Evolutionary conservation across 192 early-diverging fungal species (phyloP).

Genomic region (Coemansia aciculifera): DNA sequence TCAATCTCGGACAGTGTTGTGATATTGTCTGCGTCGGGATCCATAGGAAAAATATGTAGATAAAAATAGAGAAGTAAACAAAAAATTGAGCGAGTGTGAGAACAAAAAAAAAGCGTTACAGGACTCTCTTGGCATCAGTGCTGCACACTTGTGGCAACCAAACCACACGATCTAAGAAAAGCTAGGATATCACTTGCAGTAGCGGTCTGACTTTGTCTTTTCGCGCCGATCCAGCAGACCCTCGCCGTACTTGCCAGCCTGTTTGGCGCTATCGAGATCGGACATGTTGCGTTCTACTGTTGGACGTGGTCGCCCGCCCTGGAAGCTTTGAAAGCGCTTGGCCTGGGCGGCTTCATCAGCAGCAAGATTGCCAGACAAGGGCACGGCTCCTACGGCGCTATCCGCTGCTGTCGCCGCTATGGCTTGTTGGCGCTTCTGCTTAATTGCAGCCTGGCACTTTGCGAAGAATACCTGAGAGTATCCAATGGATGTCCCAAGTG

Average conservation of each 20-base stretch:
- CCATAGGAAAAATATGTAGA: not conserved
- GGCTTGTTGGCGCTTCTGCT: not conserved
- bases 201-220: constrained; percentile 20
- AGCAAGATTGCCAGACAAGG: not conserved
- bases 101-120: not conserved
- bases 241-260: constrained; percentile 8
- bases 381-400: not conserved
- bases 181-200: constrained; percentile 12
- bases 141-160: not conserved
- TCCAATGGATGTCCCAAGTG: not conserved
- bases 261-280: not conserved
- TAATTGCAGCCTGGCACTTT: constrained; percentile 1
- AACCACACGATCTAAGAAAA: not conserved
- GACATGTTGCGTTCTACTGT: not conserved
- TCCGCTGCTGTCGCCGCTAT: not conserved
- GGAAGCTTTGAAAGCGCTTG: constrained; percentile 18
- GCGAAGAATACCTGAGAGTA: constrained; percentile 5
- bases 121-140: not conserved
- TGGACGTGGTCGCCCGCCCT: not conserved
- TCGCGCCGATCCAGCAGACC: constrained; percentile 14
- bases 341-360: not conserved
- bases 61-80: not conserved
- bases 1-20: not conserved
- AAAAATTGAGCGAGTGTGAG: not conserved
- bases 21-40: not conserved